Evolutionary conservation across 1,284 basidiomycete species (phyloP).

Genomic region (Wolfiporia cocos): DNA sequence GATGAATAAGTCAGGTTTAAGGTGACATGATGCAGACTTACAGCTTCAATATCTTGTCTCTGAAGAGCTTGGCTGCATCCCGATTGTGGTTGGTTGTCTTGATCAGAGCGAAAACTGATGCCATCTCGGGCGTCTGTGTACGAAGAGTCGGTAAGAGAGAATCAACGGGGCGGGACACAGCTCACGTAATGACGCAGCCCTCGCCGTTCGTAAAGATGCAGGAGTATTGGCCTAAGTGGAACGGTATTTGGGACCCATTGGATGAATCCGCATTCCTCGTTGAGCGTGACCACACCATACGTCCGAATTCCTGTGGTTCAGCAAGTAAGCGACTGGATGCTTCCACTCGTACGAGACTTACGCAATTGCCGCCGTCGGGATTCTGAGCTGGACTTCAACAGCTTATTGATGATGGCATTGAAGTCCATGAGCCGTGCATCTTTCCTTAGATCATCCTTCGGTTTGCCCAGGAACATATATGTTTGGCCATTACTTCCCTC

Average conservation of each 20-base stretch:
- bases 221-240: conserved; percentile 77
- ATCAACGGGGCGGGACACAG: no score
- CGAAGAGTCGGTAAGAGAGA: no score
- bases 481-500: conserved; percentile 76
- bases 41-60: conserved; percentile 52
- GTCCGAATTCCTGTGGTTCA: conserved; percentile 87
- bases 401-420: conserved; percentile 96
- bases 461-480: conserved; percentile 96
- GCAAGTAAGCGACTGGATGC: no score
- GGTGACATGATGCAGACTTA: conserved; percentile 28
- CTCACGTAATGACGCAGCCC: conserved; percentile 63
- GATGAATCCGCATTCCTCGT: conserved; percentile 96
- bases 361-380: conserved; percentile 86
- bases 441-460: conserved; percentile 96
- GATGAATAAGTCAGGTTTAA: no score
- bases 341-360: conserved; percentile 37
- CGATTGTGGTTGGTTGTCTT: conserved; percentile 40
- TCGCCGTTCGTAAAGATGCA: conserved; percentile 66
- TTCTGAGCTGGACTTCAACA: conserved; percentile 91
- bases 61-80: conserved; percentile 57
- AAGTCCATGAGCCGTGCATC: conserved; percentile 99
- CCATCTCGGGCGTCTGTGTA: conserved; percentile 40
- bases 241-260: conserved; percentile 98
- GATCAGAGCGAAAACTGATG: conserved; percentile 48
- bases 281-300: conserved; percentile 94